phyloP scores from a whole-genome alignment of 176 grass and related monocot species.

The Rhynchospora tenuis region DNA sequence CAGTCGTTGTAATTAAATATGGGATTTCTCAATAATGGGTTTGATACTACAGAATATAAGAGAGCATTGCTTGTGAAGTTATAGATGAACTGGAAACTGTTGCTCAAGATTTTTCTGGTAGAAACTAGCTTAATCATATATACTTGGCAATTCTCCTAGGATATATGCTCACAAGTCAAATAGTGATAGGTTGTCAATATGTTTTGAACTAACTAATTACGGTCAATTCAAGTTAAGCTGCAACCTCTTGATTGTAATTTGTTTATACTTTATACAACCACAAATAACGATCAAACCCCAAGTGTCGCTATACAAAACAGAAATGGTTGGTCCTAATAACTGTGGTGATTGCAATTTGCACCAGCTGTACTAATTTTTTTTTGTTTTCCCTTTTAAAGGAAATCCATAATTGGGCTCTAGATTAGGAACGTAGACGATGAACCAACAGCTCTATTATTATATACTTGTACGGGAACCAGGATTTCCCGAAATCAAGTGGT shows the following conservation, averaged over 20 bases:
- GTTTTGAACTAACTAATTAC: background rate
- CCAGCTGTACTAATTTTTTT: background rate
- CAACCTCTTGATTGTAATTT: background rate
- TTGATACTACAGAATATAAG: too few species aligned
- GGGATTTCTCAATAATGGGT: too few species aligned
- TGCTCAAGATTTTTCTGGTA: background rate
- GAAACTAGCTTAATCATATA: background rate
- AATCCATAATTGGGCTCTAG: background rate
- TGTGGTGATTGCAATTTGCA: conserved; percentile 8
- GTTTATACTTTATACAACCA: background rate
- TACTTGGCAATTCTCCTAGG: background rate
- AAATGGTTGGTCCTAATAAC: background rate
- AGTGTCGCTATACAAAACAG: conserved; percentile 19
- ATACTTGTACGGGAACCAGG: background rate
- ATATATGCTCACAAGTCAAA: background rate
- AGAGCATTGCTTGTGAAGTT: too few species aligned
- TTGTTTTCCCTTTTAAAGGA: background rate
- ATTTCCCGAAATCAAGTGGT: background rate
- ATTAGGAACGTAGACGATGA: conserved; percentile 7
- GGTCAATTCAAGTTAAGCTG: background rate
- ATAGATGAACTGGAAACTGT: background rate
- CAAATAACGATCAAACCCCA: background rate
- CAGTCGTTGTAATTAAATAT: too few species aligned
- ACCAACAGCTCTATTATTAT: conserved; percentile 5
- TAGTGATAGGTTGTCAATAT: background rate